A percentile compares a stretch with the other conserved stretches of the same genome.
Evolutionary conservation across 352 stramenopile genomes (phyloP).

Genomic region (Phytopythium oedochilum): DNA sequence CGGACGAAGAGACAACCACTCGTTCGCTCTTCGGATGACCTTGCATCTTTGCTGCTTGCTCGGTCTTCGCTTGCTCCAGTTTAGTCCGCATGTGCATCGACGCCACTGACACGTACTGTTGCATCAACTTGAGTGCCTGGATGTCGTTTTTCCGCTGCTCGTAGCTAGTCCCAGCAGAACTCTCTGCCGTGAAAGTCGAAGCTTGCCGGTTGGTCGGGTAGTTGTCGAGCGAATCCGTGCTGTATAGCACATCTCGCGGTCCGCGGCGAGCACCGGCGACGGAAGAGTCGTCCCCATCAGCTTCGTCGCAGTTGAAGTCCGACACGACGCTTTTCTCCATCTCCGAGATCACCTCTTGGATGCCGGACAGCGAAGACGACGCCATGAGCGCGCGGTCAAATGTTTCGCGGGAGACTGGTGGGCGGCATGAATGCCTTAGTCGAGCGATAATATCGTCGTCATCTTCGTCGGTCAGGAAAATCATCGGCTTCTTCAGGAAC

Average conservation of each 20-base stretch:
- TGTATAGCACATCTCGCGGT: slow-evolving; percentile 50
- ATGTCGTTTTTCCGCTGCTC: slow-evolving; percentile 77
- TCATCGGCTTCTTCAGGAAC: slow-evolving; percentile 86
- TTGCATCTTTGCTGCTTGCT: slow-evolving; percentile 73
- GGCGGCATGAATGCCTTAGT: slow-evolving; percentile 56
- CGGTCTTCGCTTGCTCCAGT: slow-evolving; percentile 76
- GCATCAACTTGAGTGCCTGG: slow-evolving; percentile 78
- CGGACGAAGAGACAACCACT: slow-evolving; percentile 15
- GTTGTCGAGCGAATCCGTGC: slow-evolving; percentile 62
- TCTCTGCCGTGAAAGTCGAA: slow-evolving; percentile 1
- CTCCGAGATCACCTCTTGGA: slow-evolving; percentile 45
- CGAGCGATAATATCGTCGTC: slow-evolving; percentile 47
- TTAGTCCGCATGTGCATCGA: slow-evolving; percentile 90
- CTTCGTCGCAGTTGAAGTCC: not conserved
- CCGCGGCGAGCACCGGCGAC: slow-evolving; percentile 7
- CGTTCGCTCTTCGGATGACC: slow-evolving; percentile 31
- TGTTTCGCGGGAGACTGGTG: slow-evolving; percentile 74
- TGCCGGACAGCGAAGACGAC: slow-evolving; percentile 40
- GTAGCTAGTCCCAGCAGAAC: slow-evolving; percentile 20
- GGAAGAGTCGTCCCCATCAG: not conserved
- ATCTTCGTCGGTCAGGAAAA: slow-evolving; percentile 64
- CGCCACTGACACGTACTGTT: slow-evolving; percentile 83
- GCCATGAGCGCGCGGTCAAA: slow-evolving; percentile 80
- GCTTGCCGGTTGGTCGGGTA: slow-evolving; percentile 27
- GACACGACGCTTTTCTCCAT: slow-evolving; percentile 34